Evolutionary conservation across 1,284 basidiomycete genomes (phyloP).

Genomic region (Moesziomyces parantarcticus): DNA sequence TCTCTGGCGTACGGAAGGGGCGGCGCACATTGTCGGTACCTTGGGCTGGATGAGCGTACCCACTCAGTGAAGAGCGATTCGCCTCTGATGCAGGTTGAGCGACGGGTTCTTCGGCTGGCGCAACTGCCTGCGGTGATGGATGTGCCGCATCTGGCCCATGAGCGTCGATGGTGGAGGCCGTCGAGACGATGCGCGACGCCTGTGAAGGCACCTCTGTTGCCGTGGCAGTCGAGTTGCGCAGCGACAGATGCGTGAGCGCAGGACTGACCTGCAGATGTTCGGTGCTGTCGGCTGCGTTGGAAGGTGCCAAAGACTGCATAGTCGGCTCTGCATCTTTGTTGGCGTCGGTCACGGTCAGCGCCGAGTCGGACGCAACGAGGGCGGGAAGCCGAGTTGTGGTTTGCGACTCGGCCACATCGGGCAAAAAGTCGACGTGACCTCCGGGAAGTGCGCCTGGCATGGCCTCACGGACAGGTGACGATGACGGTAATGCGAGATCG

Average conservation of each 20-base stretch:
- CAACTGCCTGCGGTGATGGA: not conserved
- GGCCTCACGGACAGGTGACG: constrained; percentile 5
- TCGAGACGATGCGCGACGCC: constrained; percentile 20
- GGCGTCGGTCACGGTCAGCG: constrained; percentile 13
- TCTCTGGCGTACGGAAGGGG: constrained; percentile 25
- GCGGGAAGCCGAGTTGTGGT: constrained; percentile 1
- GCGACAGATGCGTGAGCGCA: constrained; percentile 11
- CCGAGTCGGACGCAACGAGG: constrained; percentile 15
- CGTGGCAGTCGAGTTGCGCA: constrained; percentile 28
- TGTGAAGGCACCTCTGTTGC: constrained; percentile 15
- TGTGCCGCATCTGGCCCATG: not conserved
- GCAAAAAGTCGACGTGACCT: not conserved
- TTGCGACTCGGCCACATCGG: constrained; percentile 2
- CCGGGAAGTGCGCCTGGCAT: constrained; percentile 10
- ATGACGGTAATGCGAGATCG: not conserved
- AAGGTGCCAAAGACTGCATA: not conserved
- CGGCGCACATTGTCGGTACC: not conserved
- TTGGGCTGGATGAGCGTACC: not conserved
- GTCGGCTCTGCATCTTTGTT: not conserved
- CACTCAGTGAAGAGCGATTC: not conserved
- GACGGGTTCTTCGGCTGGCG: not conserved
- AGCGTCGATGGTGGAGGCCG: constrained; percentile 33
- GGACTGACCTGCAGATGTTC: constrained; percentile 25
- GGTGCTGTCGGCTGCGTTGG: not conserved
- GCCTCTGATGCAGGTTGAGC: not conserved